Evolutionary conservation across 192 early-diverging fungal species (phyloP).

Genomic region (Paraglomus brasilianum): DNA sequence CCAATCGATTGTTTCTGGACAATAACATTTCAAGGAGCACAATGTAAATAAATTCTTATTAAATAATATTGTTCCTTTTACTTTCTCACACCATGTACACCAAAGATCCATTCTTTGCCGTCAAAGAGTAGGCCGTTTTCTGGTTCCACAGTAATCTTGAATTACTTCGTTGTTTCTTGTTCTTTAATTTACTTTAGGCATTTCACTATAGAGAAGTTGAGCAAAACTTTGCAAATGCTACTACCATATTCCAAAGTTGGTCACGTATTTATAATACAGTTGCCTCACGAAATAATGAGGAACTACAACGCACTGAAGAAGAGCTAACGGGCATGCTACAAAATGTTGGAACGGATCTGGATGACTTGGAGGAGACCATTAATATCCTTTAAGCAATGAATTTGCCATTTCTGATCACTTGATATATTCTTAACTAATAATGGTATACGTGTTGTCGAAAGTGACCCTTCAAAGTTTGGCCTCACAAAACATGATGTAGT

Average conservation of each 20-base stretch:
- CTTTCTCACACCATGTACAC: neutral
- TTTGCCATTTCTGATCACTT: neutral
- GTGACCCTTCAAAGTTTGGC: conserved; percentile 1
- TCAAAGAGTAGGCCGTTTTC: conserved; percentile 4
- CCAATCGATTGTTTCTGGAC: too few relatives aligned
- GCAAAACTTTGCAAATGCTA: conserved; percentile 33
- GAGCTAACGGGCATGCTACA: conserved; percentile 42
- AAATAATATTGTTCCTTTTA: too few relatives aligned
- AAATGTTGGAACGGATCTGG: conserved; percentile 50
- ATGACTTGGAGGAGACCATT: conserved; percentile 55
- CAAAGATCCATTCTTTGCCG: conserved; percentile 3
- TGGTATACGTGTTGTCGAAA: conserved; percentile 13
- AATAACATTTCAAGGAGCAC: too few relatives aligned
- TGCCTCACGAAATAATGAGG: conserved; percentile 51
- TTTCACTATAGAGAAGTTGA: conserved; percentile 22
- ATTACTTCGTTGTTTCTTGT: neutral
- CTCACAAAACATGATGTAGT: conserved; percentile 20
- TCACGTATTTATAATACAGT: conserved; percentile 57
- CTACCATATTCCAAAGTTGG: conserved; percentile 49
- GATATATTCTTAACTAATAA: conserved; percentile 34
- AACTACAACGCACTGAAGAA: conserved; percentile 54
- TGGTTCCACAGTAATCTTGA: neutral
- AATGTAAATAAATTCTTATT: too few relatives aligned
- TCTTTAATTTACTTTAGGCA: conserved; percentile 7
- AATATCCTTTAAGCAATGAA: conserved; percentile 43